phyloP scores from a whole-genome alignment of 1,284 basidiomycete species.

The Puccinia coronata region DNA sequence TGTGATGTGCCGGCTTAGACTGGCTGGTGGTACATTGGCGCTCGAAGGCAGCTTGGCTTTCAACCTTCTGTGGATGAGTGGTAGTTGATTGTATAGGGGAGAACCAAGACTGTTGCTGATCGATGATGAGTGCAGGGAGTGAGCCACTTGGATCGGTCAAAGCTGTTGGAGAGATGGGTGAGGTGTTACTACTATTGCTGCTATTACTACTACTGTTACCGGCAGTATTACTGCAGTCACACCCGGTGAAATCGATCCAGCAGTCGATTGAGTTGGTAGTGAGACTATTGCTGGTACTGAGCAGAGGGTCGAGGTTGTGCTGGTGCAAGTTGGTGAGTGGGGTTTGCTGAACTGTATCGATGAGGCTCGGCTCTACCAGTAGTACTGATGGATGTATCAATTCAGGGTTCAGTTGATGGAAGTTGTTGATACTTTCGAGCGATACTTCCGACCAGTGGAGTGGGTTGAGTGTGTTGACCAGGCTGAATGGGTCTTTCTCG shows the following conservation, averaged over 20 bases:
- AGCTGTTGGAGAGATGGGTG: neutral
- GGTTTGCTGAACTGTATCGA: neutral
- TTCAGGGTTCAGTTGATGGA: too few species aligned
- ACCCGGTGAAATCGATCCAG: slow-evolving; percentile 30
- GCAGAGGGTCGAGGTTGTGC: neutral
- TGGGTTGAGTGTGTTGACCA: too few species aligned
- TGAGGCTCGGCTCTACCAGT: too few species aligned
- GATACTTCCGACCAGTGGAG: too few species aligned
- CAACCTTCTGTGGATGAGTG: neutral
- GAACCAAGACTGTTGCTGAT: neutral
- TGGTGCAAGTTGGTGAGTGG: neutral
- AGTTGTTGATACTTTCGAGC: too few species aligned
- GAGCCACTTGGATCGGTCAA: neutral
- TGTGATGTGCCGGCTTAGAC: neutral
- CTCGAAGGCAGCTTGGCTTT: neutral
- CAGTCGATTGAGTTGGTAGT: slow-evolving; percentile 13
- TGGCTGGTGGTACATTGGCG: neutral
- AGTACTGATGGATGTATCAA: too few species aligned
- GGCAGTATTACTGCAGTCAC: neutral
- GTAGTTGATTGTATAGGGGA: neutral
- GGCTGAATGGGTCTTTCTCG: too few species aligned
- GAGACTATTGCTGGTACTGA: neutral
- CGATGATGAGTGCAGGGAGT: neutral
- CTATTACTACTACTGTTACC: neutral
- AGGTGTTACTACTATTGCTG: neutral